Base-by-base conservation (phyloP, 2,329 filamentous ascomycete species). In the Hymenoscyphus albidus region DNA sequence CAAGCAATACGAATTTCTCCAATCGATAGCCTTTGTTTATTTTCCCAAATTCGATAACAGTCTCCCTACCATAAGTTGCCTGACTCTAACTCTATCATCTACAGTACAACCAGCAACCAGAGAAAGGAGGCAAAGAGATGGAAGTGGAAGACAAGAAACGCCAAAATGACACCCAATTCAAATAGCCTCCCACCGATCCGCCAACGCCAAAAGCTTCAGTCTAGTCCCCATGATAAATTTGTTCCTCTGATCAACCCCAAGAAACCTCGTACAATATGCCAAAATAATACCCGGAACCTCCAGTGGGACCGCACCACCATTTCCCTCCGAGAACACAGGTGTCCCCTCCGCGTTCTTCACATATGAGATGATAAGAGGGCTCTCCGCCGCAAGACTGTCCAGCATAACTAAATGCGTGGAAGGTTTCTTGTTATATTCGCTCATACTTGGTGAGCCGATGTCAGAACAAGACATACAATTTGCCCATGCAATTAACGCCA, bases 401-500 rank as follows among this genome's bases (percentile, higher is more conserved):
- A 51, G 12, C 18, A 51, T 18, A 10, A 51, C 44, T 10, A 51
- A 9, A n/a, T 27, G 44, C 44, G 18, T 18, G 3, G 18, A 18
- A 0, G 44, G n/a, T 27, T 51, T 51, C 44, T 51, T 51, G 7
- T n/a, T 10, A 27, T 51, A 51, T 22, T 51, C 44, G 35, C 35
- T 35, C 35, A 35, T 35, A 51, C 12, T 51, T n/a, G 18, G 44
- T 12, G 44, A 12, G 22, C 22, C 44, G 7, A 51, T 5, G 22
- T 51, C 44, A n/a, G 44, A 51, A 22, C 44, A 51, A 22, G 44
- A 51, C 44, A 51, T 51, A 51, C 44, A 22, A 51, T 51, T 51
- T 18, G 44, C 44, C 44, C 44, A 51, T 4, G 44, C 44, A 51
- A 51, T 51, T n/a, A 51, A 27, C 10, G 44, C 44, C 4, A 51